phyloP scores from a whole-genome alignment of 805 yeast genomes.

The Groenewaldozyma tartarivorans region DNA sequence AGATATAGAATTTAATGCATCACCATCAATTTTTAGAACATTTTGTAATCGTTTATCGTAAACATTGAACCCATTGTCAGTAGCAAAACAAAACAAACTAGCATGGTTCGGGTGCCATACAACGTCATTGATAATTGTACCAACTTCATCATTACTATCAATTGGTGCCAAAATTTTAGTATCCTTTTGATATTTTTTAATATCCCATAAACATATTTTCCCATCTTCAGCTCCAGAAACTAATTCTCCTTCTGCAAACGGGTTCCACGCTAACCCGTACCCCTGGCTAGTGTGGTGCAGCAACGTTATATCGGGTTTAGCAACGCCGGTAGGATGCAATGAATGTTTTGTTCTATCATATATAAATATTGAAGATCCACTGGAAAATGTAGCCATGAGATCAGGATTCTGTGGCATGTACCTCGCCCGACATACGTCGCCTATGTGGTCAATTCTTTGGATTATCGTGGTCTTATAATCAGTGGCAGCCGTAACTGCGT shows the following conservation, averaged over 20 bases:
- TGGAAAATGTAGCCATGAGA: slow-evolving; percentile 60
- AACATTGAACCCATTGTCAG: slow-evolving; percentile 52
- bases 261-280: slow-evolving; percentile 71
- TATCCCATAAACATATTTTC: slow-evolving; percentile 56
- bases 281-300: slow-evolving; percentile 34
- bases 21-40: slow-evolving; percentile 1
- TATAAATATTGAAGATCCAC: slow-evolving; percentile 53
- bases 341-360: slow-evolving; percentile 83
- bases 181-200: slow-evolving; percentile 32
- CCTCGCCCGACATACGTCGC: slow-evolving; percentile 65
- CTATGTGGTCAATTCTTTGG: slow-evolving; percentile 58
- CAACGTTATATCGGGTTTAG: slow-evolving; percentile 46
- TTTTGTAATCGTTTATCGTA: slow-evolving; percentile 41
- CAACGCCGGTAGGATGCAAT: slow-evolving; percentile 30
- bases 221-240: slow-evolving; percentile 57
- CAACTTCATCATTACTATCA: slow-evolving; percentile 24
- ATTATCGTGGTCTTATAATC: slow-evolving; percentile 29
- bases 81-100: slow-evolving; percentile 51
- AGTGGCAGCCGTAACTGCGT: slow-evolving; percentile 22
- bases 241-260: slow-evolving; percentile 46
- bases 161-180: slow-evolving; percentile 23
- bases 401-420: slow-evolving; percentile 85
- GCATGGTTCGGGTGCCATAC: slow-evolving; percentile 60
- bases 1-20: slow-evolving; percentile 33
- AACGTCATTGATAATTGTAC: slow-evolving; percentile 56